A percentile compares a stretch with the other conserved stretches of the same genome.
phyloP scores from a whole-genome alignment of 2,329 filamentous ascomycete genomes.

The Scytalidium lignicola region DNA sequence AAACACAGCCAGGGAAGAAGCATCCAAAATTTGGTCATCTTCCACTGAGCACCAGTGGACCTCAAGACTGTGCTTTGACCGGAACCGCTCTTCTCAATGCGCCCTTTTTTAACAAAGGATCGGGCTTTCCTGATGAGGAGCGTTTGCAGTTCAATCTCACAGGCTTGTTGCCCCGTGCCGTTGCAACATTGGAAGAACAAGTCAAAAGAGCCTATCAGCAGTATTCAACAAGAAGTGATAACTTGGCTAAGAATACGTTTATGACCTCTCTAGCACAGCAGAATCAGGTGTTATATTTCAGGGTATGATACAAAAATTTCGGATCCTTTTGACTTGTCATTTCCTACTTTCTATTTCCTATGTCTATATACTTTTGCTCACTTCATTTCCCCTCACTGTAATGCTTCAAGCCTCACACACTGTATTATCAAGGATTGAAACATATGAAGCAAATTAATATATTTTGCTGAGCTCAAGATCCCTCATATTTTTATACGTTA shows the following conservation, averaged over 20 bases:
- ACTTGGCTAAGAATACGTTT: constrained; percentile 82
- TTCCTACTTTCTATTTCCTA: too few relatives aligned
- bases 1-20: constrained; percentile 16
- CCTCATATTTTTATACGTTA: too few relatives aligned
- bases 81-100: constrained; percentile 56
- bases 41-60: constrained; percentile 42
- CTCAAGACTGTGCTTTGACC: constrained; percentile 43
- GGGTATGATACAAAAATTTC: constrained; percentile 36
- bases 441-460: too few relatives aligned
- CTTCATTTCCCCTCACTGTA: too few relatives aligned
- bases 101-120: constrained; percentile 77
- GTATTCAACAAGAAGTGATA: constrained; percentile 56
- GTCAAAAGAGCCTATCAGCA: constrained; percentile 74
- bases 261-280: constrained; percentile 81
- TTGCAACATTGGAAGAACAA: constrained; percentile 74
- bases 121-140: constrained; percentile 67
- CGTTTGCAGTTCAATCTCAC: constrained; percentile 64
- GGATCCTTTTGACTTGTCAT: too few relatives aligned
- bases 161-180: constrained; percentile 65
- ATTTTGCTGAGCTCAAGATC: too few relatives aligned
- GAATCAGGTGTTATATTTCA: constrained; percentile 78
- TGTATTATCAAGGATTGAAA: too few relatives aligned
- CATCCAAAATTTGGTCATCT: constrained; percentile 37
- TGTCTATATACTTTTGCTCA: too few relatives aligned
- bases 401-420: too few relatives aligned